Evolutionary conservation across 1,284 basidiomycete genomes (phyloP).

Genomic region (Rhodotorula sp.): DNA sequence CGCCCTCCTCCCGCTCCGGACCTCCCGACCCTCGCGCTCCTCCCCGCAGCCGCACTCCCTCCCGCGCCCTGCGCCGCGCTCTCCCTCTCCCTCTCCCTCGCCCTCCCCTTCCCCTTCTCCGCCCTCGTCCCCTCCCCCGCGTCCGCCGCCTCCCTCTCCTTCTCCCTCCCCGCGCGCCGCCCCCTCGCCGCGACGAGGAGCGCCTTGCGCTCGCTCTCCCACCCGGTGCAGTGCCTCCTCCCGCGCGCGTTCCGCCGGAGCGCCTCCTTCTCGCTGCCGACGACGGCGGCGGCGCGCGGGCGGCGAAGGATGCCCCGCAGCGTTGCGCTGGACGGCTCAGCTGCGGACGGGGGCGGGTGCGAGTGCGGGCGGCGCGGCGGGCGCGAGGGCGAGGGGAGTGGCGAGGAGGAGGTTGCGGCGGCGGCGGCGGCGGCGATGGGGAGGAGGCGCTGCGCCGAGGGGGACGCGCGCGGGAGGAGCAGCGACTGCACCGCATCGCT

Average conservation of each 20-base stretch:
- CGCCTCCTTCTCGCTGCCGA: conserved; percentile 27
- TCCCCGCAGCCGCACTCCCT: background rate
- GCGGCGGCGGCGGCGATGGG: background rate
- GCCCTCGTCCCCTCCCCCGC: background rate
- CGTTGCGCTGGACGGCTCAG: too few relatives aligned
- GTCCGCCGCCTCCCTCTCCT: background rate
- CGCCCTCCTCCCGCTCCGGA: background rate
- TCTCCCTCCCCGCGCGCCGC: background rate
- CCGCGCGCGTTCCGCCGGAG: conserved; percentile 26
- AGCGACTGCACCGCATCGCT: conserved; percentile 22
- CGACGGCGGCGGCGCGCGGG: background rate
- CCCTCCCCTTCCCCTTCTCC: background rate
- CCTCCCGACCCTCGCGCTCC: background rate
- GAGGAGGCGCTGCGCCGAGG: background rate
- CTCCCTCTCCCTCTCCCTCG: background rate
- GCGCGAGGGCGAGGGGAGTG: conserved; percentile 13
- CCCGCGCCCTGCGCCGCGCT: background rate
- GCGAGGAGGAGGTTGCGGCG: conserved; percentile 10
- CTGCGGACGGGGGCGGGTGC: background rate
- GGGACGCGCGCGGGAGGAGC: conserved; percentile 2
- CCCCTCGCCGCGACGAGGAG: background rate
- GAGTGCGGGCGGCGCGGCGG: background rate
- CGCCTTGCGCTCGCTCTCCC: conserved; percentile 16
- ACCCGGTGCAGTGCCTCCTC: conserved; percentile 23
- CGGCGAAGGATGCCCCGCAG: conserved; percentile 21